Evolutionary conservation across 148 eudicot genomes (phyloP).

Genomic region (Silene uniflora): DNA sequence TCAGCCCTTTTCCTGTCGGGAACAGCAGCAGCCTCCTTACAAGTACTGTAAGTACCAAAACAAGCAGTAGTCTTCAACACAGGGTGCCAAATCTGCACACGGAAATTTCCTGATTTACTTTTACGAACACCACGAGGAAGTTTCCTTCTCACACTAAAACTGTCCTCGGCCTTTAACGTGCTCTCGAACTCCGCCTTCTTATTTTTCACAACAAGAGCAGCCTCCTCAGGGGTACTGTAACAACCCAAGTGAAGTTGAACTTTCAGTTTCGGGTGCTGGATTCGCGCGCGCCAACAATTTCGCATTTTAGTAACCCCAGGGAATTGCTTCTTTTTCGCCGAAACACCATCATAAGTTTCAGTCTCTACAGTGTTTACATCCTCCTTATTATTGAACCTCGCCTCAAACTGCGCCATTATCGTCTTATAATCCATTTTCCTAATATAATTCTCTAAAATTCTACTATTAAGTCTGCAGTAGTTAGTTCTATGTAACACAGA

Average conservation of each 20-base stretch:
- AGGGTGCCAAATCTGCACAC: neutral
- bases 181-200: conserved; percentile 13
- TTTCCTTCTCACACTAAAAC: neutral
- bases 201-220: conserved; percentile 18
- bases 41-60: neutral
- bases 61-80: neutral
- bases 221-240: conserved; percentile 14
- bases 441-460: too few species aligned
- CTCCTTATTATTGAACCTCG: neutral
- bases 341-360: neutral
- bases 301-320: conserved; percentile 11
- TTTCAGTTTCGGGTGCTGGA: conserved; percentile 25
- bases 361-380: neutral
- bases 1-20: neutral
- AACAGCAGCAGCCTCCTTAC: conserved; percentile 11
- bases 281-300: conserved; percentile 18
- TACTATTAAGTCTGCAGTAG: too few species aligned
- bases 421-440: too few species aligned
- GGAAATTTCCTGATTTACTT: too few species aligned
- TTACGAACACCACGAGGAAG: neutral
- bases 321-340: neutral
- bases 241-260: conserved; percentile 10
- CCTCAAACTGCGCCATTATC: neutral
- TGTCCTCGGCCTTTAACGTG: neutral
- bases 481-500: too few species aligned